Evolutionary conservation across 2,329 filamentous ascomycete species (phyloP), one percentile per base, ranked within the genome.

Genomic region (Ophiosphaerella herpotricha): DNA sequence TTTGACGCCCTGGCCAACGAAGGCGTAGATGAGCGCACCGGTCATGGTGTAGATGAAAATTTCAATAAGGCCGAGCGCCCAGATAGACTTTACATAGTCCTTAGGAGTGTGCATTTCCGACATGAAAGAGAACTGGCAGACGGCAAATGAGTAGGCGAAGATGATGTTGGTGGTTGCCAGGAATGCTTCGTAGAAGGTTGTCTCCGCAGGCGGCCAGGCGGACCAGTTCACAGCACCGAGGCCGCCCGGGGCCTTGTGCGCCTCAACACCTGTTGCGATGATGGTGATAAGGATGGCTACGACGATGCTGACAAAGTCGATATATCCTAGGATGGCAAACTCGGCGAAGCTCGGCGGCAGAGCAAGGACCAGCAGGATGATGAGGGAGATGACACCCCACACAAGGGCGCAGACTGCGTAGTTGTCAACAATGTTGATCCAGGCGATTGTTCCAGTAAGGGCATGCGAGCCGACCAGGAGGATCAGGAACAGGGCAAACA

Each of bases 381-480:
- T 68, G 55, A 85, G 65, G 0, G 85, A 86, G 1, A 87, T 76
- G 8, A 87, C 75, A 8, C 82, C 83, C 76, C 85, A 89, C 3
- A 85, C 78, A 47, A 89, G 82, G 7, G 85, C 85, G 70, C 86
- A 90, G 1, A 80, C 81, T 0, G 78, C 43, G 48, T 63, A 79
- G 12, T 83, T 72, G 29, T 85, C 84, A 43, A 90, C 76, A 46
- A 82, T 84, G 65, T 85, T 85, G 72, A 89, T 84, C 45, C 67
- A 71, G 61, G 86, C 86, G 60, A 90, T 87, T 31, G 81, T 84
- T 57, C 88, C 89, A 0, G 87, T 89, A 56, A 90, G 75, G 47
- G 87, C 79, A 73, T 91, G 88, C 16, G 86, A 88, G 40, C 83
- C 85, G 67, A 88, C 85, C 55, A 88, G 80, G 71, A 91, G 86